A percentile compares a stretch with the other conserved stretches of the same genome.
These are phyloP conservation scores for Fusarium tricinctum DNA, from an alignment of 2,329 filamentous ascomycete species.

Conservation along the genomic window DNA sequence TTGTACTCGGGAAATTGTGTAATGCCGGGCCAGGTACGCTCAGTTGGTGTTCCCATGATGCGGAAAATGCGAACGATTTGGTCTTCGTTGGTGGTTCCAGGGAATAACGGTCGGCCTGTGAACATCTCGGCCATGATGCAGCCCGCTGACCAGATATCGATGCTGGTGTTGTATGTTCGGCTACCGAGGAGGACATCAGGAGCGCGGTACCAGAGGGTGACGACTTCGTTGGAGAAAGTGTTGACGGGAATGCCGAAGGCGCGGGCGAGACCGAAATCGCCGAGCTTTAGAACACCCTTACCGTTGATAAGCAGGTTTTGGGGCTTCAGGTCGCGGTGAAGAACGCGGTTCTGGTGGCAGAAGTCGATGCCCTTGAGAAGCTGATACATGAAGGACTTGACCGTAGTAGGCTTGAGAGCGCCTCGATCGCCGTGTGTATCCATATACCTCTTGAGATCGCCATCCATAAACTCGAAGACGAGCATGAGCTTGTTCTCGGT, in stretches of 20 bases:
- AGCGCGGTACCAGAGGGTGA: slow-evolving; percentile 97
- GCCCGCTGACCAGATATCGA: slow-evolving; percentile 98
- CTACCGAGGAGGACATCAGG: slow-evolving; percentile 95
- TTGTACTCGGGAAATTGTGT: slow-evolving; percentile 98
- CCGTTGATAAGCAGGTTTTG: slow-evolving; percentile 97
- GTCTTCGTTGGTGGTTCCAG: slow-evolving; percentile 97
- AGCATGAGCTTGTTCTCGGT: slow-evolving; percentile 99
- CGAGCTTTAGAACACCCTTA: slow-evolving; percentile 90
- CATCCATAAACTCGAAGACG: slow-evolving; percentile 99
- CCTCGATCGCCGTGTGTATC: slow-evolving; percentile 91
- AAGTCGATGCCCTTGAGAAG: slow-evolving; percentile 95
- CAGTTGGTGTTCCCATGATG: slow-evolving; percentile 97
- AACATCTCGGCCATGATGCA: slow-evolving; percentile 99
- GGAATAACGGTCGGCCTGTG: slow-evolving; percentile 93
- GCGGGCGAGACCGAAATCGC: slow-evolving; percentile 92
- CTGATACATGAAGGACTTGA: slow-evolving; percentile 99
- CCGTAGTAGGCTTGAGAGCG: slow-evolving; percentile 87
- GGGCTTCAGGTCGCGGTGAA: slow-evolving; percentile 95
- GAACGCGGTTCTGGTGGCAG: slow-evolving; percentile 95
- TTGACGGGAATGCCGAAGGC: slow-evolving; percentile 98
- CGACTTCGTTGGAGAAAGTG: slow-evolving; percentile 97
- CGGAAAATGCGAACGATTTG: slow-evolving; percentile 97
- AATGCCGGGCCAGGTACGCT: slow-evolving; percentile 95
- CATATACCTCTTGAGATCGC: slow-evolving; percentile 99
- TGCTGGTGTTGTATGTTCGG: slow-evolving; percentile 98